Conservation (phyloP, 2,329 filamentous ascomycete genomes). For the Fusarium siculi region DNA sequence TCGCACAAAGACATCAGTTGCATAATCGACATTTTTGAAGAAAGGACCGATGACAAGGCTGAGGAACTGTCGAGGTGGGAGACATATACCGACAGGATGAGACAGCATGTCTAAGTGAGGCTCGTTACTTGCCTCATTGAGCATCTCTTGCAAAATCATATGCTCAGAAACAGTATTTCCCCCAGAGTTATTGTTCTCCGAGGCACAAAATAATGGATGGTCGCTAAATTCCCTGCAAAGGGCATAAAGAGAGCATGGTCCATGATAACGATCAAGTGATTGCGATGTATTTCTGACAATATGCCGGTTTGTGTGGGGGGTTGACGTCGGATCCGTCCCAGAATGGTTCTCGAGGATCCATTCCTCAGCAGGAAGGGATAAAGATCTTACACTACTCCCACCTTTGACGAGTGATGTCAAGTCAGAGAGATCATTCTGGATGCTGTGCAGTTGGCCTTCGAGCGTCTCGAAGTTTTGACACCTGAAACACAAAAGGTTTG, state of each 20-base stretch:
- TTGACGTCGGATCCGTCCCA: not conserved
- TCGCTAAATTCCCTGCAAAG: constrained; percentile 42
- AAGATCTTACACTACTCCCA: constrained; percentile 17
- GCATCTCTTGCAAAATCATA: constrained; percentile 37
- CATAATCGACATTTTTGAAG: constrained; percentile 40
- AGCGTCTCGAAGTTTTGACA: constrained; percentile 45
- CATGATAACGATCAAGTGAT: constrained; percentile 40
- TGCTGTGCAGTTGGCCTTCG: constrained; percentile 42
- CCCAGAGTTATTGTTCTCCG: not conserved
- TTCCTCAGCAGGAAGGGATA: constrained; percentile 17
- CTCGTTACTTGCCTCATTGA: constrained; percentile 33
- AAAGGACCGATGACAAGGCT: constrained; percentile 41
- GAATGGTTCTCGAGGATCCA: constrained; percentile 9
- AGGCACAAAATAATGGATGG: constrained; percentile 27
- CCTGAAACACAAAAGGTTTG: constrained; percentile 31
- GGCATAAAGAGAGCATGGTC: constrained; percentile 40
- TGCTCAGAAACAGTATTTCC: constrained; percentile 7
- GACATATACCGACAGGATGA: constrained; percentile 26
- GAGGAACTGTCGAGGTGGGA: constrained; percentile 42
- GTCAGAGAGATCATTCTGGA: constrained; percentile 43
- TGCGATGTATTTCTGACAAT: constrained; percentile 34
- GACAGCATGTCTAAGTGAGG: constrained; percentile 38
- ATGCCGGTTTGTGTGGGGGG: constrained; percentile 27
- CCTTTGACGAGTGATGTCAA: constrained; percentile 42
- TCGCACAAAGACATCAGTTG: constrained; percentile 40